phyloP scores from a whole-genome alignment of 2,329 filamentous ascomycete species.

The Ophidiomyces ophidiicola region DNA sequence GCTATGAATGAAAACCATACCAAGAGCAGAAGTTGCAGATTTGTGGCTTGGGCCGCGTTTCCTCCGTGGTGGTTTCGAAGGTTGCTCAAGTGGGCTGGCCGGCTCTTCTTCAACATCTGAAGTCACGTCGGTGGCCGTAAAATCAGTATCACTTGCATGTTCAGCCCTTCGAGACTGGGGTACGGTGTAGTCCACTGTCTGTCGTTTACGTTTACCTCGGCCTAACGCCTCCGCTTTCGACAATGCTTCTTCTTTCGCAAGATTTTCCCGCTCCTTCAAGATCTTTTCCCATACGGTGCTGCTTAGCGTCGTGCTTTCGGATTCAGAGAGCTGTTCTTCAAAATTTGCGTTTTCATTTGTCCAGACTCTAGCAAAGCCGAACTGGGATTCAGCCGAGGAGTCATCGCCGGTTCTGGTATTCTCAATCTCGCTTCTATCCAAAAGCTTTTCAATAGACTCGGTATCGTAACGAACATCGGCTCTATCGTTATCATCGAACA shows the following conservation, averaged over 20 bases:
- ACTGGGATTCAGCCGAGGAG: slow-evolving; percentile 61
- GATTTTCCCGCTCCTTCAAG: slow-evolving; percentile 65
- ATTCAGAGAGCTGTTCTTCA: slow-evolving; percentile 48
- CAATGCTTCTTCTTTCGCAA: slow-evolving; percentile 60
- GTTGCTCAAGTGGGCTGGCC: not conserved
- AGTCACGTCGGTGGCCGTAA: slow-evolving; percentile 13
- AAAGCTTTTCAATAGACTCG: slow-evolving; percentile 69
- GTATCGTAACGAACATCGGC: slow-evolving; percentile 70
- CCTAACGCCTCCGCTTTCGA: slow-evolving; percentile 64
- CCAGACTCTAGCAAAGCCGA: slow-evolving; percentile 86
- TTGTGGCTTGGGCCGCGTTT: slow-evolving; percentile 16
- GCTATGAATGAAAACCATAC: not conserved
- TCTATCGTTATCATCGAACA: slow-evolving; percentile 63
- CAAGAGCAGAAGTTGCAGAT: slow-evolving; percentile 2
- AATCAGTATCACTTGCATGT: slow-evolving; percentile 13
- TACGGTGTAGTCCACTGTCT: slow-evolving; percentile 37
- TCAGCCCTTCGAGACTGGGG: slow-evolving; percentile 1
- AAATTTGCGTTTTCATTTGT: slow-evolving; percentile 63
- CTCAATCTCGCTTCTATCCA: slow-evolving; percentile 77
- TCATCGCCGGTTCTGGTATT: slow-evolving; percentile 54
- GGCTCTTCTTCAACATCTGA: slow-evolving; percentile 20
- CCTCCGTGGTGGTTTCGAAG: not conserved
- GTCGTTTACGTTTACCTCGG: slow-evolving; percentile 64
- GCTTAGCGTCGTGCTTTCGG: slow-evolving; percentile 45
- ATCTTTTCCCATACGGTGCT: slow-evolving; percentile 82